These are phyloP conservation scores for Cercospora zeae-maydis DNA, from an alignment of 2,329 filamentous ascomycete genomes.

Conservation along the genomic window DNA sequence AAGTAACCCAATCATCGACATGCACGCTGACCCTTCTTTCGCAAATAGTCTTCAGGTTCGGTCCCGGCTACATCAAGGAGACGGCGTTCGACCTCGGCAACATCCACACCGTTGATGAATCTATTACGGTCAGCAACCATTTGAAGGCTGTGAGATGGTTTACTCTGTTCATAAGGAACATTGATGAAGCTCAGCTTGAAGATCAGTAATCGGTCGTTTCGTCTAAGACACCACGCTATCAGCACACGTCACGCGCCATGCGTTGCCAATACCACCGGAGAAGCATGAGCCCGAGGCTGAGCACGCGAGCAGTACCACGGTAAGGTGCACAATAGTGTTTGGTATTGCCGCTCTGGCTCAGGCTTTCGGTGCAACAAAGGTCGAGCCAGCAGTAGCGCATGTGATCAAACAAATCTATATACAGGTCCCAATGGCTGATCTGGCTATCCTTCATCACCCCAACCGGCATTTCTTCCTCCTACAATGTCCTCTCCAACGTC, in stretches of 20 bases:
- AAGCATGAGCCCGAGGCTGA: not conserved
- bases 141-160: slow-evolving; percentile 46
- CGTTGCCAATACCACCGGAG: not conserved
- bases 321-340: not conserved
- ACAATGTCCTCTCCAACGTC: not conserved
- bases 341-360: slow-evolving; percentile 1
- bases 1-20: not conserved
- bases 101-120: slow-evolving; percentile 37
- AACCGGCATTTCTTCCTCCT: not conserved
- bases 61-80: slow-evolving; percentile 35
- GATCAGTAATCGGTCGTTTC: not conserved
- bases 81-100: slow-evolving; percentile 31
- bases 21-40: not conserved
- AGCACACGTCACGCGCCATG: not conserved
- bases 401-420: not conserved
- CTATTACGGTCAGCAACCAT: slow-evolving; percentile 40
- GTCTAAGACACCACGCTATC: not conserved
- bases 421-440: not conserved
- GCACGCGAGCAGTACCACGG: slow-evolving; percentile 8
- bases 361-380: not conserved
- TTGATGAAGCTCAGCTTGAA: slow-evolving; percentile 43
- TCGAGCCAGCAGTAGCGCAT: not conserved
- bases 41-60: slow-evolving; percentile 25
- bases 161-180: slow-evolving; percentile 43
- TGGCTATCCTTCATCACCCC: not conserved